Evolutionary conservation across 2,329 filamentous ascomycete genomes (phyloP), one percentile per base, ranked within the genome.

Genomic region (Domatiomyces globalis): DNA sequence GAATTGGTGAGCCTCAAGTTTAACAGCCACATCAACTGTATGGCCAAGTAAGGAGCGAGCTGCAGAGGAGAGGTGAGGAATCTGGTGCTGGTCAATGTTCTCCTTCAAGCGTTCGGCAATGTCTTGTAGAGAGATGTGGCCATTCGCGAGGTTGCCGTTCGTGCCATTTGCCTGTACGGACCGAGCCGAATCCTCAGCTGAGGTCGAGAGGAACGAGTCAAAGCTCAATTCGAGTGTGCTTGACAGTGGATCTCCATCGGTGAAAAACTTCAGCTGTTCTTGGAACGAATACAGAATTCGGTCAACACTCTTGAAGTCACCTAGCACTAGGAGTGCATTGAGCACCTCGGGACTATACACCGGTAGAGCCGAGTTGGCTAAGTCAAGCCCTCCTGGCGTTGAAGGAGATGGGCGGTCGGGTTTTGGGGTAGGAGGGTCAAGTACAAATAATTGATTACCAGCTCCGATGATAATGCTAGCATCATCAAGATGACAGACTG

Each of bases 371-470:
- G 33, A 39, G 33, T 39, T 39, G 33, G 33, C 33, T 15, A 39
- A 39, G 33, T 39, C 33, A 39, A 39, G 33, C 12, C 33, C 33
- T 39, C 8, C 33, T 39, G 33, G 33, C 33, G 33, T 39, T 39
- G 33, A 39, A 39, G 33, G 33, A 39, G 33, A 12, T 39, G 33
- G 12, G 10, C 33, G 33, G 33, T 15, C 33, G 15, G 2, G 33
- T 39, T 39, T 39, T 15, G 33, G 4, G 4, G 33, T 15, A 2
- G 33, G 33, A 39, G 33, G 54, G 60, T 87, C 85, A 63, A 89
- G 83, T 5, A 94, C 75, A 64, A 95, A 89, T 10, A 98, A 73
- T 63, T 95, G 89, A 63, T 95, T 95, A 0, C 92, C 92, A 6
- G 88, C 81, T 1, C 88, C 89, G 51, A 96, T 82, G 5, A 94